phyloP scores from a whole-genome alignment of 495 filamentous ascomycete species.

The Penicilliopsis zonata region DNA sequence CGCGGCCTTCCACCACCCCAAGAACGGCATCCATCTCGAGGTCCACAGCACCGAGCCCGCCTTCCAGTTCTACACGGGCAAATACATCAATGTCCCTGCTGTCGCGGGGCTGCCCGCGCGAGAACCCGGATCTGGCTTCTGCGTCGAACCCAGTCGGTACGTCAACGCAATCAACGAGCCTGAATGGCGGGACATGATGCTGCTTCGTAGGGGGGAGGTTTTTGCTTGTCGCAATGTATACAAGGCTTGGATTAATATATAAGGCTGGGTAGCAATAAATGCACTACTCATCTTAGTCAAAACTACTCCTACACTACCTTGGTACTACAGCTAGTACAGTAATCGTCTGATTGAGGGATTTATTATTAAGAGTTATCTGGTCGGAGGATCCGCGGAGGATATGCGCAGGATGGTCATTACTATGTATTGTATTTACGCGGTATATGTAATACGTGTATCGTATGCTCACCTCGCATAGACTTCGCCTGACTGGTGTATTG shows the following conservation, averaged over 20 bases:
- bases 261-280: too few relatives aligned
- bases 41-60: slow-evolving; percentile 84
- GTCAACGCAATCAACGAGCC: slow-evolving; percentile 77
- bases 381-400: too few relatives aligned
- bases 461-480: too few relatives aligned
- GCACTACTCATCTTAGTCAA: too few relatives aligned
- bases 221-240: slow-evolving; percentile 74
- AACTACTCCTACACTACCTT: too few relatives aligned
- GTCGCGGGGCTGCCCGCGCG: slow-evolving; percentile 53
- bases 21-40: slow-evolving; percentile 65
- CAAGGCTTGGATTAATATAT: slow-evolving; percentile 72
- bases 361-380: too few relatives aligned
- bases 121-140: slow-evolving; percentile 61
- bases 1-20: slow-evolving; percentile 57
- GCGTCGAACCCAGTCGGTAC: slow-evolving; percentile 81
- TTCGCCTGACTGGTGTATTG: too few relatives aligned
- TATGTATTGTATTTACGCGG: too few relatives aligned
- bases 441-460: too few relatives aligned
- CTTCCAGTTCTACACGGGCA: slow-evolving; percentile 93
- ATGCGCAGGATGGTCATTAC: too few relatives aligned
- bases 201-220: slow-evolving; percentile 61
- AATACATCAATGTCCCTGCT: slow-evolving; percentile 65
- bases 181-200: slow-evolving; percentile 61
- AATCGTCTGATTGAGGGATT: too few relatives aligned
- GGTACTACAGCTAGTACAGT: too few relatives aligned